Base-by-base conservation (phyloP, 805 yeast genomes). In the Cyberlindnera maritima region DNA sequence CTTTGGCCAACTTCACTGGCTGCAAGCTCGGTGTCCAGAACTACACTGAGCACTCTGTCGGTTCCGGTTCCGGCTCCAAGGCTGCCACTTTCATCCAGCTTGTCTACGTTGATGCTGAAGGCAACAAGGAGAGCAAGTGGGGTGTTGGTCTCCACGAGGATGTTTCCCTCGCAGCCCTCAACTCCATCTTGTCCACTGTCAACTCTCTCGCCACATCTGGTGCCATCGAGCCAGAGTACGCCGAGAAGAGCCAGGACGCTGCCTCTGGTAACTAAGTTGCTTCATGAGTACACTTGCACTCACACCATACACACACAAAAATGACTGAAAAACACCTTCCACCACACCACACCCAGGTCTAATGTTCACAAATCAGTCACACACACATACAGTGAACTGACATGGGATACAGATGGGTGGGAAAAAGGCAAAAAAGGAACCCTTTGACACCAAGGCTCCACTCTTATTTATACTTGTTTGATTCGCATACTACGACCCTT, bases 101-200 rank as follows among this genome's bases (percentile, higher is more conserved):
- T 44, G 64, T 79, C 54, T 78, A 76, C 64, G 60, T 73, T 31
- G 69, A 72, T 36, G 71, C 69, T 19, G 66, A 65, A 38, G 70
- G 69, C 44, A 66, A 69, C 39, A 72, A 72, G 52, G 60, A 69
- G 40, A 60, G 67, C 49, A 66, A 66, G 58, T 91, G 97, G 96
- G 97, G 97, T 69, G 91, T 91, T 49, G 97, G 96, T 61, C 81
- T 89, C 52, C 84, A 88, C 63, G 92, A 83, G 67, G 96, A 91
- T 68, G 94, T 88, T 45, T 84, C 96, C 21, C 85, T 83, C 61
- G 94, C 97, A 40, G 83, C 96, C 6, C 78, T 88, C 59, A 75
- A 77, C 57, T 79, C 92, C 14, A 74, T 85, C 52, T 61, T 83
- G 36, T 80, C 91, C 17, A 75, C 85, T 47, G 71, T 85, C 43